Base-by-base conservation (phyloP, 768 basidiomycete genomes). In the Russula sp. region DNA sequence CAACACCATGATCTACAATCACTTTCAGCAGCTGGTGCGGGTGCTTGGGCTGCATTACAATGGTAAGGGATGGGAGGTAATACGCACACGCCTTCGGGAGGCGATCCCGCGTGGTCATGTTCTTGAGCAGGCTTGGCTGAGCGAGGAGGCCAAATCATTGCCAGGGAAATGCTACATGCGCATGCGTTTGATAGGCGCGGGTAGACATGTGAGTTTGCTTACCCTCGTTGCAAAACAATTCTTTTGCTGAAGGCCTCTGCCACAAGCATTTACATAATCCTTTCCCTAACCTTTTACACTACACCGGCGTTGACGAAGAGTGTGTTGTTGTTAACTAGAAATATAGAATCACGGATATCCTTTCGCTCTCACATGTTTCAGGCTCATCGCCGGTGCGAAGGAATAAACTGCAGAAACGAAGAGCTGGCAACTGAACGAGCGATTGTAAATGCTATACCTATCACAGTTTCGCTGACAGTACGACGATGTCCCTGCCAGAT, bases 1-100 rank as follows among this genome's bases (percentile, higher is more conserved):
- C 65, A 82, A 83, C 72, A 79, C 81, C 2, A 73, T 81, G 62
- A 76, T 83, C 56, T 81, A 83, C 71, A 83, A 83, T 63, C 82
- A 84, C 54, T 72, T 84, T 34, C 83, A 84, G 66, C 82, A 80
- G 62, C 77, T 83, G 46, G 80, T 83, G 58, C 78, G 83, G 2
- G 78, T 84, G 6, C 77, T 84, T 58, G 81, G 75, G 11, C 71
- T 84, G 16, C 83, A 84, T 68, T 81, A 83, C 67, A 79, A 76
- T 51, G 81, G 82, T 18, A 71, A 67, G n/a, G 82, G 81, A 4
- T 84, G 82, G 80, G 72, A 71, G 10, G 67, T 83, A 13, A 79
- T 83, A 25, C 73, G 81, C 16, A 68, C 70, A n/a, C 76, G 79
- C 58, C 70, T 83, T 43, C 71, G 71, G 35, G 72, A 71, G 22